Evolutionary conservation across 495 filamentous ascomycete species (phyloP).

Genomic region (Terfezia claveryi): DNA sequence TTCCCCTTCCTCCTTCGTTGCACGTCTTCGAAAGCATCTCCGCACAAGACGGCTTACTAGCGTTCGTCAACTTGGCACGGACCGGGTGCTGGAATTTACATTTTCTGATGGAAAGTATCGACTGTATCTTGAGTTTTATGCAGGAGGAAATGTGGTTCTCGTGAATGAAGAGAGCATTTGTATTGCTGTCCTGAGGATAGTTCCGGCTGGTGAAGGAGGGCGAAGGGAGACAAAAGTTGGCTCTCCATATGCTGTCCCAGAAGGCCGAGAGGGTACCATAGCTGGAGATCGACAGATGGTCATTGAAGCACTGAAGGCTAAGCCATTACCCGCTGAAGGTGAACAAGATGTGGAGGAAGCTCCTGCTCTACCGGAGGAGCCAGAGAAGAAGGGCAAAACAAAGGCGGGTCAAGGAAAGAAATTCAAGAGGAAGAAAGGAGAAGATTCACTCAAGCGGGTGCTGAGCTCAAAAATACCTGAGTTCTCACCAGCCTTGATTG

Average conservation of each 20-base stretch:
- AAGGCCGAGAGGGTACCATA: constrained; percentile 48
- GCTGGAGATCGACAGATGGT: constrained; percentile 38
- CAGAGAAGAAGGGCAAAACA: constrained; percentile 4
- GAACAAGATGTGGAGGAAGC: constrained; percentile 22
- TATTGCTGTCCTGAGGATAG: constrained; percentile 56
- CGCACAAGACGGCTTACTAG: constrained; percentile 66
- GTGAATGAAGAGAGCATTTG: constrained; percentile 64
- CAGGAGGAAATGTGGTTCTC: constrained; percentile 81
- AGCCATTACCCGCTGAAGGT: constrained; percentile 27
- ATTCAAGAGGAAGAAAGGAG: constrained; percentile 51
- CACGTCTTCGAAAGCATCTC: constrained; percentile 62
- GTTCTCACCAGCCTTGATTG: constrained; percentile 63
- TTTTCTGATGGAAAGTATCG: constrained; percentile 81
- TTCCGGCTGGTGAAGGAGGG: constrained; percentile 46
- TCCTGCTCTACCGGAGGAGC: neutral
- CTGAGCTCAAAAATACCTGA: constrained; percentile 67
- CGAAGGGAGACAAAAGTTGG: constrained; percentile 55
- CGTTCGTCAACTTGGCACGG: constrained; percentile 40
- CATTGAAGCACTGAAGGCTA: constrained; percentile 42
- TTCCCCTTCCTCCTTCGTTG: constrained; percentile 63
- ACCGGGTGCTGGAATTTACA: constrained; percentile 44
- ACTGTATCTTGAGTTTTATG: constrained; percentile 88
- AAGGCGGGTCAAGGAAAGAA: constrained; percentile 27
- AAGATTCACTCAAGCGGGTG: constrained; percentile 53
- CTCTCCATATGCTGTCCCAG: constrained; percentile 52